Conservation (phyloP, 23 red algal species). For the Pyropia haitanensis region DNA sequence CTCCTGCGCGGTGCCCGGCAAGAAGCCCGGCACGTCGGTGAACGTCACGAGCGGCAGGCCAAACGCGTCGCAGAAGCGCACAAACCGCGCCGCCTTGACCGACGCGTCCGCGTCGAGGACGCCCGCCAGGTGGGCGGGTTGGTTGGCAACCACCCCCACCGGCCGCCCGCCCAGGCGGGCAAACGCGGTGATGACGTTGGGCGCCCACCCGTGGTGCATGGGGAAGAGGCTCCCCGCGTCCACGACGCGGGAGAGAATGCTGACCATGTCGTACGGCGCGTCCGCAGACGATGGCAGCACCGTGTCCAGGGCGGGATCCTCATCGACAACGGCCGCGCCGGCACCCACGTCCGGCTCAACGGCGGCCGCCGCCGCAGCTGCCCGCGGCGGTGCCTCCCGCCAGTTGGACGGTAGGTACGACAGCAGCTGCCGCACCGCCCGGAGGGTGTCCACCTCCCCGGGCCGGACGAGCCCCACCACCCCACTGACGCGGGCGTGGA, state of each 20-base stretch:
- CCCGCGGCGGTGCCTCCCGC: slow-evolving; percentile 1
- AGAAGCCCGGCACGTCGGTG: slow-evolving; percentile 59
- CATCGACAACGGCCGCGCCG: slow-evolving; percentile 1
- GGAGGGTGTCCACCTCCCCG: slow-evolving; percentile 35
- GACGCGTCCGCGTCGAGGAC: slow-evolving; percentile 49
- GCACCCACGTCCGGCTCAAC: too few species aligned
- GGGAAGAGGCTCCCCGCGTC: slow-evolving; percentile 35
- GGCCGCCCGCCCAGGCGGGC: slow-evolving; percentile 29
- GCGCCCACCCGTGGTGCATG: slow-evolving; percentile 27
- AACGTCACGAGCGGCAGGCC: slow-evolving; percentile 45
- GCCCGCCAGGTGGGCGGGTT: slow-evolving; percentile 32
- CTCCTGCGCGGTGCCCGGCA: slow-evolving; percentile 57
- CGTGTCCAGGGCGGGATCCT: slow-evolving; percentile 20
- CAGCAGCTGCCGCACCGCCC: slow-evolving; percentile 24
- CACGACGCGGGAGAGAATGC: slow-evolving; percentile 27
- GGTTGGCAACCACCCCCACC: slow-evolving; percentile 52
- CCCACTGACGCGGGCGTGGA: slow-evolving; percentile 26
- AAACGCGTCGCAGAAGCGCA: slow-evolving; percentile 70
- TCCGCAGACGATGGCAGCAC: slow-evolving; percentile 35
- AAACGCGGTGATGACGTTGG: slow-evolving; percentile 40
- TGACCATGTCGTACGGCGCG: slow-evolving; percentile 50
- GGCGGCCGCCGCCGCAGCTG: not conserved
- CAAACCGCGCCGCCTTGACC: slow-evolving; percentile 58
- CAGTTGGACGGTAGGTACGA: slow-evolving; percentile 32
- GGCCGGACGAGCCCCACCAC: slow-evolving; percentile 23